Base-by-base conservation (phyloP, 2,329 filamentous ascomycete genomes). In the Myriosclerotinia curreyana region DNA sequence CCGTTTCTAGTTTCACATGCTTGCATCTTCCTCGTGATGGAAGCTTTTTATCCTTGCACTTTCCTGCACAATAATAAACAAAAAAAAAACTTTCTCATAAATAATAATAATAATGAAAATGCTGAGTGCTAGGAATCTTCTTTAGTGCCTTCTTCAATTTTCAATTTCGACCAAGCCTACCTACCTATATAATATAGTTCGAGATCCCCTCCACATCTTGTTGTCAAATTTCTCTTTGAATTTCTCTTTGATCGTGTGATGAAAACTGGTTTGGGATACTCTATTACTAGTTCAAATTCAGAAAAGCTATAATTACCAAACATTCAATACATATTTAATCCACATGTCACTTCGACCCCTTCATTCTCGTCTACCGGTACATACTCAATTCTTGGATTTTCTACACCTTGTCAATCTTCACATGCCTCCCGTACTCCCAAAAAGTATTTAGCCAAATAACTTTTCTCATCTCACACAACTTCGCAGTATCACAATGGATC, bases 331-430 rank as follows among this genome's bases (percentile, higher is more conserved):
- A 7, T 58, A 22, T 59, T 36, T 31, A 20, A 25, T 49, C 55
- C 55, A 59, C 42, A 59, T 59, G 55, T 22, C 31, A 59, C 11
- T 4, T 28, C n/a, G 14, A 48, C 55, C n/a, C 42, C 44, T 59
- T 59, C 55, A 48, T 59, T 48, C 55, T 59, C 42, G 55, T 48
- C 55, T 59, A 38, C n/a, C n/a, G n/a, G n/a, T n/a, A n/a, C 20
- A 22, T 48, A 52, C 46, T 15, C 6, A 44, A 56, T 48, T 48
- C 28, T 34, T 58, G 40, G 40, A 15, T 58, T 22, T 22, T 46
- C 11, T 22, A 22, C 54, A 34, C 54, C 54, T 36, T n/a, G 42
- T 48, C 54, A 9, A 58, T 38, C 22, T 58, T 36, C 55, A 48
- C 55, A 48, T 58, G 55, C 28, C 36, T 58, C 28, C 12, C n/a